Base-by-base conservation (phyloP, 768 basidiomycete genomes). In the Mycena sanguinolenta region DNA sequence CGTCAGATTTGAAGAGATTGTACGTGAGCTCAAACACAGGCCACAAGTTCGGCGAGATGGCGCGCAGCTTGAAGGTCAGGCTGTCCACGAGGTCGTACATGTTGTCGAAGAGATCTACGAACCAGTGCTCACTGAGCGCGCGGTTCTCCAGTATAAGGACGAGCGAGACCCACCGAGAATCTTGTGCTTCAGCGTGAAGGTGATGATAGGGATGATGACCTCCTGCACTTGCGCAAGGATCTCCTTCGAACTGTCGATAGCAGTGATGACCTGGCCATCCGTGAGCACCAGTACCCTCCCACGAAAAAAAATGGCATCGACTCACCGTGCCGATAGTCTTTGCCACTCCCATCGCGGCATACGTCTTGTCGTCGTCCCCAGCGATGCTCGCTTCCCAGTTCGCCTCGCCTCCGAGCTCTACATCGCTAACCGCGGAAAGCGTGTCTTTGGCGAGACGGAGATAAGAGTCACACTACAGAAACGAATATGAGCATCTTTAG, bases 21-120 rank as follows among this genome's bases (percentile, higher is more conserved):
- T 95, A 95, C 0, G 93, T 96, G 72, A 90, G 80, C 81, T 96
- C 94, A 71, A 95, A 94, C 39, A 97, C 85, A 13, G 89, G 91
- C 96, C 95, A 97, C 92, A 97, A 92, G 73, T 85, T 88, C 0
- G 93, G 90, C 44, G 93, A 89, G 75, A 97, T 91, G 63, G 85
- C 79, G 70, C 90, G 89, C 65, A 92, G 86, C 79, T 91, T 94
- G 86, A 94, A 97, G 0, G 95, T 95, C 66, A 97, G 82, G 71
- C 85, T 92, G 75, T 97, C 96, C 58, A 95, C 89, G 60, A 97
- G 82, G 72, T 95, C 94, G 78, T 92, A 96, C 84, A 94, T 89
- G 77, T 94, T 93, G 80, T 96, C 95, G 76, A 94, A 92, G 50
- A 97, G 82, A 76, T 97, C 95, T 94, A 74, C 13, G 70, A 23